Base-by-base conservation (phyloP, 1,284 basidiomycete genomes). In the Leucoagaricus sp. region DNA sequence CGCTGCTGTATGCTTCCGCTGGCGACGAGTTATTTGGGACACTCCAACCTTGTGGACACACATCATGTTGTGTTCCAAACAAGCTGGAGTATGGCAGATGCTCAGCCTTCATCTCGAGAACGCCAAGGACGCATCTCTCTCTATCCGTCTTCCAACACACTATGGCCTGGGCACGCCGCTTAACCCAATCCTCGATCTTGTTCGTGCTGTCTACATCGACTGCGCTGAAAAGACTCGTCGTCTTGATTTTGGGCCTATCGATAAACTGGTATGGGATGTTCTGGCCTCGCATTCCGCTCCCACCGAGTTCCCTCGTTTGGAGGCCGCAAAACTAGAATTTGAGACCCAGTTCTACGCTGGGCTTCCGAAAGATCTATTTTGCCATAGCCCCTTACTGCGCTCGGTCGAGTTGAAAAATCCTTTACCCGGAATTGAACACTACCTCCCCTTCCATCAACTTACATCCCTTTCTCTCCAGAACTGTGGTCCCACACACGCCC, bases 31-130 rank as follows among this genome's bases (percentile, higher is more conserved):
- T 17, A 34, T 50, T 9, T 50, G 49, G 49, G 17, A 19, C 9
- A 38, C 49, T 8, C 36, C 49, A n/a, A n/a, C 49, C n/a, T 21
- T 50, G 13, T 50, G 49, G 49, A 50, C 36, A 28, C 17, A 33
- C 15, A 17, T 50, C 21, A 7, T 28, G 19, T 25, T 50, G 7
- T 23, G 15, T 8, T n/a, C 49, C 15, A 28, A 19, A n/a, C 49
- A 40, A 15, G n/a, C 12, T 1, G 49, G 23, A 13, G 49, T 50
- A 13, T 40, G 49, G 36, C 17, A 50, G 19, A 33, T 38, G 12
- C 25, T 50, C 23, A 25, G 40, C 36, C 15, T 50, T 31, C 49
- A 50, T 40, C 33, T 31, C 23, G 33, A 21, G n/a, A 50, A 50
- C 36, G 49, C 49, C 13, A 50, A 50, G 9, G 36, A 38, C 25